These are phyloP conservation scores for Iodosphaeria phyllophila DNA, from an alignment of 2,329 filamentous ascomycete species.

Conservation along the genomic window DNA sequence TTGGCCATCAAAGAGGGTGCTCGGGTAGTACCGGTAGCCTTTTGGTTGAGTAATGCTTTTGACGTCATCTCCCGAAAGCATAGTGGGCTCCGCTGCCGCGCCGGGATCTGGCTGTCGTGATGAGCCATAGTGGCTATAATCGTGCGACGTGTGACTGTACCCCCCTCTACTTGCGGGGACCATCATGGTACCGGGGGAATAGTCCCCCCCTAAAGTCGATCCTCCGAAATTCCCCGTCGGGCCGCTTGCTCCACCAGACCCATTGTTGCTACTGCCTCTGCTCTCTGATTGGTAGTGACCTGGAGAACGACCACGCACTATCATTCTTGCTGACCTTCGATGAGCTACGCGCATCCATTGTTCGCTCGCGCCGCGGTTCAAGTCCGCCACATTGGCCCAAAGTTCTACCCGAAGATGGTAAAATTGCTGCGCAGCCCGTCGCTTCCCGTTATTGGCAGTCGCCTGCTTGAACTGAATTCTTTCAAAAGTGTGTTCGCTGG, in stretches of 20 bases:
- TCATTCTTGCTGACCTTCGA: conserved; percentile 60
- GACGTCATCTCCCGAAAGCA: conserved; percentile 6
- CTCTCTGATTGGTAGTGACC: conserved; percentile 62
- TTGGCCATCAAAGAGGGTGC: conserved; percentile 27
- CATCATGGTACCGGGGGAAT: conserved; percentile 18
- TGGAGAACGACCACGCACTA: conserved; percentile 69
- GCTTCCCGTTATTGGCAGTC: conserved; percentile 84
- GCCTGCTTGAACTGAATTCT: conserved; percentile 90
- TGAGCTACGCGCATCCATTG: conserved; percentile 54
- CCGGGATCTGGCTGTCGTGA: conserved; percentile 27
- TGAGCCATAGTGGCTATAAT: conserved; percentile 16
- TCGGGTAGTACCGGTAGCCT: conserved; percentile 35
- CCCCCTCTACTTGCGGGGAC: conserved; percentile 14
- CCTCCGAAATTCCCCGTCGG: conserved; percentile 12
- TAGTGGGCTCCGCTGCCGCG: conserved; percentile 23
- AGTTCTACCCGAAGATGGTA: conserved; percentile 83
- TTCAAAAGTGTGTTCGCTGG: conserved; percentile 52
- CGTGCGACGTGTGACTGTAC: conserved; percentile 21
- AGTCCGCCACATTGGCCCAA: conserved; percentile 51
- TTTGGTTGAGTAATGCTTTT: conserved; percentile 19
- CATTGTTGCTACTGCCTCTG: conserved; percentile 49
- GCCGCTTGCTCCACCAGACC: conserved; percentile 44
- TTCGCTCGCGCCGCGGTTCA: conserved; percentile 28
- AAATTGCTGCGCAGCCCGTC: conserved; percentile 78
- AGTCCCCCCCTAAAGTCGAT: conserved; percentile 19